Evolutionary conservation across 345 rosid species (phyloP).

Genomic region (Limnanthes douglasii): DNA sequence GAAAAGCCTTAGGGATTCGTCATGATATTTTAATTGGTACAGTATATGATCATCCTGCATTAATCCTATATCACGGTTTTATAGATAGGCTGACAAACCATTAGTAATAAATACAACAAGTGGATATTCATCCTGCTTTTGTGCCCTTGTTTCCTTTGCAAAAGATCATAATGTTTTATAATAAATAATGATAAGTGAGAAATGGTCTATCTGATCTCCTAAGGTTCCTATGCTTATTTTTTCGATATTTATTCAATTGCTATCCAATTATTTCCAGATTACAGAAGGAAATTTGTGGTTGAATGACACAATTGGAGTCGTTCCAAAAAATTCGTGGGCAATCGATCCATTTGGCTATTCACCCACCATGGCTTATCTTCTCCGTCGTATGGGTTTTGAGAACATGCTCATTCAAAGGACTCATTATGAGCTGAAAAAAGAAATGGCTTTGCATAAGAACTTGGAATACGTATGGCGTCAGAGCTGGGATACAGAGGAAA

Average conservation of each 20-base stretch:
- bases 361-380: conserved; percentile 93
- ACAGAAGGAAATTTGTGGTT: conserved; percentile 95
- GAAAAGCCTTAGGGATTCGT: no score
- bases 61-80: no score
- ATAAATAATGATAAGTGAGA: no score
- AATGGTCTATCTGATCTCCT: no score
- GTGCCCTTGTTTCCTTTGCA: no score
- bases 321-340: conserved; percentile 97
- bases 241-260: background rate
- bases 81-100: no score
- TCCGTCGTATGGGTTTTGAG: conserved; percentile 96
- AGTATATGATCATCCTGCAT: no score
- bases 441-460: conserved; percentile 74
- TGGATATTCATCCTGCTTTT: no score
- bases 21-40: no score
- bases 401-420: conserved; percentile 99
- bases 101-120: no score
- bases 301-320: conserved; percentile 73
- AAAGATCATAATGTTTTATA: no score
- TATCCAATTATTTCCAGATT: conserved; percentile 30
- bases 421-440: conserved; percentile 98
- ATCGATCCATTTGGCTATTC: conserved; percentile 99
- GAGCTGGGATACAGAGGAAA: conserved; percentile 87
- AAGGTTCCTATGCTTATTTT: no score
- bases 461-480: conserved; percentile 96